These are phyloP conservation scores for Acanthamoeba triangularis DNA, from an alignment of 208 protist genomes.

Conservation along the genomic window DNA sequence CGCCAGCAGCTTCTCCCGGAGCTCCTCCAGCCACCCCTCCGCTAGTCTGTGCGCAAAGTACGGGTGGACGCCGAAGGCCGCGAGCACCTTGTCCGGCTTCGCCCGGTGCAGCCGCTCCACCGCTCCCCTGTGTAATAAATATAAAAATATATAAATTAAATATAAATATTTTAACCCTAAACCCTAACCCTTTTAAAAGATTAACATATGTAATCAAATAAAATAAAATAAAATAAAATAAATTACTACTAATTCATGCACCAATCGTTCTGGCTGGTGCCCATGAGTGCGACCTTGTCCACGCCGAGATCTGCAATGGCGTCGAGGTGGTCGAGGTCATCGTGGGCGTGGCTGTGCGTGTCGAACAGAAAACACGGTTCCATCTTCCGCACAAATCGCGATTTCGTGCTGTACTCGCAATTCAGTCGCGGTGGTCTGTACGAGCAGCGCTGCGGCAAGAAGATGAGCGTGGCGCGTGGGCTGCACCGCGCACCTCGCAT, in stretches of 20 bases:
- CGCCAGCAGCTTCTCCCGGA: neutral
- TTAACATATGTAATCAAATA: slow-evolving; percentile 9
- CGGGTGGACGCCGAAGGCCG: slow-evolving; percentile 69
- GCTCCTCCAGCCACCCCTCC: slow-evolving; percentile 36
- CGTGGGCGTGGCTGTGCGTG: slow-evolving; percentile 67
- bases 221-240: neutral
- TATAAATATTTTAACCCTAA: no score
- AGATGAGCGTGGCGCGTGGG: no score
- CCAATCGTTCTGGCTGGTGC: slow-evolving; percentile 29
- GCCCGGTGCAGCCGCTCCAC: slow-evolving; percentile 28
- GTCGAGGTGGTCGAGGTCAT: neutral
- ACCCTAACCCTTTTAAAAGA: no score
- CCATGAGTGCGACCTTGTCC: slow-evolving; percentile 6
- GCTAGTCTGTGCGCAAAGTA: slow-evolving; percentile 51
- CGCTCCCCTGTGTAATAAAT: no score
- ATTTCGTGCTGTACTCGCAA: no score
- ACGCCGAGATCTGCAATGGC: neutral
- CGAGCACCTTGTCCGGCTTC: slow-evolving; percentile 1
- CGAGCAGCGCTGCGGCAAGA: no score
- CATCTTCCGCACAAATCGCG: no score
- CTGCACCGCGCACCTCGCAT: no score
- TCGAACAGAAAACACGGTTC: slow-evolving; percentile 47
- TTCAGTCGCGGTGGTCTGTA: no score
- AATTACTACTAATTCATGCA: no score
- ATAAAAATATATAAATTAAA: no score